Evolutionary conservation across 371 early-diverging fungal genomes (phyloP).

Genomic region (Zancudomyces culisetae): DNA sequence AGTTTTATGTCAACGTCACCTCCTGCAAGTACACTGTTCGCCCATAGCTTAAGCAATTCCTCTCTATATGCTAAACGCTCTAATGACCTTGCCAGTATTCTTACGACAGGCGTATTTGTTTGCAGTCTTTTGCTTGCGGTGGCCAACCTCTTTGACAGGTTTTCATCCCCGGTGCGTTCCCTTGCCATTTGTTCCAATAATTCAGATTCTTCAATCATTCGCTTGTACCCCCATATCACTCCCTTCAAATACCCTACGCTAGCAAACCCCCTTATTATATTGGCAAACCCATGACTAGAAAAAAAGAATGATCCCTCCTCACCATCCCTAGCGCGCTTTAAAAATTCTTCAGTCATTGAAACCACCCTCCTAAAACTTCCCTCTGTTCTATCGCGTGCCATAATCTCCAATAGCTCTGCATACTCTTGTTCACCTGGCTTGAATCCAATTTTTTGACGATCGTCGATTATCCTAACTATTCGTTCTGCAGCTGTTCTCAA

Average conservation of each 20-base stretch:
- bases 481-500: neutral
- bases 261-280: constrained; percentile 1
- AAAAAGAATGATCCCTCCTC: neutral
- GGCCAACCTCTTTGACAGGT: neutral
- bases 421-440: neutral
- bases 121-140: neutral
- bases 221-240: constrained; percentile 1
- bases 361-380: neutral
- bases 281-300: neutral
- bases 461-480: neutral
- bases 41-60: neutral
- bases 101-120: neutral
- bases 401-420: neutral
- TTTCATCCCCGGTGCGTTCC: neutral
- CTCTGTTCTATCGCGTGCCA: neutral
- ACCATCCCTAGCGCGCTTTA: neutral
- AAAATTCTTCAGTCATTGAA: neutral
- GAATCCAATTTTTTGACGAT: neutral
- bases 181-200: neutral
- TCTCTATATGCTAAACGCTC: neutral
- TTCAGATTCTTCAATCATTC: neutral
- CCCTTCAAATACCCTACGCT: neutral
- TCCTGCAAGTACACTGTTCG: neutral
- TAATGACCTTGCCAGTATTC: neutral
- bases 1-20: neutral